Conservation (phyloP, 176 grass and related monocot species). For the Oryza meyeriana region DNA sequence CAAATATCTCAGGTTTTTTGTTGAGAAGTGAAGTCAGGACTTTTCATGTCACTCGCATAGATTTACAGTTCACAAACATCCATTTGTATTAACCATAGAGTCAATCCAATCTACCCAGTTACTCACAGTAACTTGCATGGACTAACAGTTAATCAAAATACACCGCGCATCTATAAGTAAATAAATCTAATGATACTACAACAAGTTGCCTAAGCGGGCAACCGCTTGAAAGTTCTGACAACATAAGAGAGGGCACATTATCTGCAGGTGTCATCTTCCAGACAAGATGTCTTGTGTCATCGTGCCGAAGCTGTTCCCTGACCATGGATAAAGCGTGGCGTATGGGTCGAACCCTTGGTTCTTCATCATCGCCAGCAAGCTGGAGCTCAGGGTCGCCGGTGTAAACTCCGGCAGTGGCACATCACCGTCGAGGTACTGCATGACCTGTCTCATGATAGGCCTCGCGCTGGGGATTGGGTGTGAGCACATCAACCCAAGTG, state of each 20-base stretch:
- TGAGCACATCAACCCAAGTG: slow-evolving; percentile 31
- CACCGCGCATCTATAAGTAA: background rate
- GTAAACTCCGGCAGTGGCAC: slow-evolving; percentile 8
- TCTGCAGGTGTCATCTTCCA: background rate
- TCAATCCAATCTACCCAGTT: background rate
- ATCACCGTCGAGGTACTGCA: slow-evolving; percentile 39
- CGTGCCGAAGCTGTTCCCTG: background rate
- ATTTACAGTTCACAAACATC: background rate
- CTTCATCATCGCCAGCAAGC: background rate
- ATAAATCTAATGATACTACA: background rate
- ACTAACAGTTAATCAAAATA: background rate
- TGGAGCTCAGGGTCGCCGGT: background rate
- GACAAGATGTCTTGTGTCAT: background rate
- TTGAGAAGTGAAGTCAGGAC: background rate
- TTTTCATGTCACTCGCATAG: background rate
- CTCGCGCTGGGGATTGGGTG: slow-evolving; percentile 12
- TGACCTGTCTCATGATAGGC: slow-evolving; percentile 36
- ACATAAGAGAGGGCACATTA: background rate
- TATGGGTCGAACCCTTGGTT: background rate
- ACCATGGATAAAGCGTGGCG: background rate
- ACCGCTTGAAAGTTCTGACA: background rate
- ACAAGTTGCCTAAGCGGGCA: background rate
- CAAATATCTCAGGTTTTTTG: background rate
- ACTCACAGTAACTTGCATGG: background rate
- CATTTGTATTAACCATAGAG: background rate